Conservation (phyloP, 306 rosid genomes). For the Lathyrus oleraceus region DNA sequence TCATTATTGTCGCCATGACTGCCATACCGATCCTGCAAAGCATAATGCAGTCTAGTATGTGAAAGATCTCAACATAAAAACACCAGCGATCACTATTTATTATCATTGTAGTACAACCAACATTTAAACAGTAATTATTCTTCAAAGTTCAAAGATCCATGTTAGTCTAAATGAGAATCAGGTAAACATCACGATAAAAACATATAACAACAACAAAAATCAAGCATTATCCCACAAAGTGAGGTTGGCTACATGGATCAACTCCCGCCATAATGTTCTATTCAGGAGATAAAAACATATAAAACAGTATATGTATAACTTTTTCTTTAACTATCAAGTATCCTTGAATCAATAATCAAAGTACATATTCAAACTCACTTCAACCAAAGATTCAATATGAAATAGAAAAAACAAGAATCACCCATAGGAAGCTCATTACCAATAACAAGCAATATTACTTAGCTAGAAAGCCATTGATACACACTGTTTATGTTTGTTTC, state of each 20-base stretch:
- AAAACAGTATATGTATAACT: too few species aligned
- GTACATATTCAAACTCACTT: slow-evolving; percentile 21
- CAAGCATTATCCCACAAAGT: too few species aligned
- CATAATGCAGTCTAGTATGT: slow-evolving; percentile 19
- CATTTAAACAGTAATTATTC: neutral
- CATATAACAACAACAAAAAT: neutral
- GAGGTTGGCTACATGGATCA: too few species aligned
- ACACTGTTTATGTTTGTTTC: too few species aligned
- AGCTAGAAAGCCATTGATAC: slow-evolving; percentile 1
- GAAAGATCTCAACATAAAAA: slow-evolving; percentile 26
- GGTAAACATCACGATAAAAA: slow-evolving; percentile 1
- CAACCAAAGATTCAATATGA: neutral
- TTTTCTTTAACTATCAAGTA: neutral
- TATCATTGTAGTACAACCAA: neutral
- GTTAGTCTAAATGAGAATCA: neutral
- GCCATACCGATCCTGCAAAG: slow-evolving; percentile 39
- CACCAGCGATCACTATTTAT: neutral
- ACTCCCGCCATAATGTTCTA: too few species aligned
- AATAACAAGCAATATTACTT: slow-evolving; percentile 16
- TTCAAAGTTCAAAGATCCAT: slow-evolving; percentile 28
- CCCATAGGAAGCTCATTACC: slow-evolving; percentile 9
- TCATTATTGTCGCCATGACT: slow-evolving; percentile 22
- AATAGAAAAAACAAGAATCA: neutral
- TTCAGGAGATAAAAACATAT: too few species aligned
- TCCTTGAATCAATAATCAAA: slow-evolving; percentile 2